A percentile compares a stretch with the other conserved stretches of the same genome.
These are phyloP conservation scores for Skeletonema tropicum DNA, from an alignment of 108 stramenopile species.

Conservation along the genomic window DNA sequence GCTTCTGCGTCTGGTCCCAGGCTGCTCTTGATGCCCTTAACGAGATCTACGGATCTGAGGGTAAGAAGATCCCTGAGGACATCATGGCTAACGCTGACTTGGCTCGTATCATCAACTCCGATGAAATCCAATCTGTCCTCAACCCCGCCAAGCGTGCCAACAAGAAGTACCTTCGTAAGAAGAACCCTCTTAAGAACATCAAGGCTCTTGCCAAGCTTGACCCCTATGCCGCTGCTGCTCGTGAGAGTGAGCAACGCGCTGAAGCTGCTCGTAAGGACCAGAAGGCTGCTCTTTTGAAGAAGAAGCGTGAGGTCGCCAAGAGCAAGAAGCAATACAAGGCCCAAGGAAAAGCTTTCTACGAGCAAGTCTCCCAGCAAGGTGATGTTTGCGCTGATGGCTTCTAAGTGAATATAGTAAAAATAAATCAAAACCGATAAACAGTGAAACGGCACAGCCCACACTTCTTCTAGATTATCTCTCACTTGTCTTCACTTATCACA, in stretches of 20 bases:
- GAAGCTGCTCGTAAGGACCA: slow-evolving; percentile 69
- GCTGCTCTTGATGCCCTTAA: slow-evolving; percentile 96
- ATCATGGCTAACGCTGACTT: slow-evolving; percentile 98
- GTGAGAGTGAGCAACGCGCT: slow-evolving; percentile 72
- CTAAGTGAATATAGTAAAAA: slow-evolving; percentile 40
- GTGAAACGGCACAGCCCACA: background rate
- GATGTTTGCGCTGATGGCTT: slow-evolving; percentile 89
- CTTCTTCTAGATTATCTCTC: background rate
- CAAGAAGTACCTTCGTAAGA: slow-evolving; percentile 84
- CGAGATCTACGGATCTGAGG: slow-evolving; percentile 90
- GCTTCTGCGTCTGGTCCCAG: slow-evolving; percentile 98
- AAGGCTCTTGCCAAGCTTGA: slow-evolving; percentile 91
- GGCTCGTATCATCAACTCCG: slow-evolving; percentile 97
- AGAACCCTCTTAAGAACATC: slow-evolving; percentile 91
- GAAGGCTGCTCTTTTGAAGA: slow-evolving; percentile 59
- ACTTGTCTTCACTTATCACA: too few relatives aligned
- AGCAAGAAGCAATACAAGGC: slow-evolving; percentile 75
- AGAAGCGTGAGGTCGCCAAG: slow-evolving; percentile 68
- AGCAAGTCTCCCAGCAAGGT: slow-evolving; percentile 75
- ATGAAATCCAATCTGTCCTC: slow-evolving; percentile 96
- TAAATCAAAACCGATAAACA: slow-evolving; percentile 13
- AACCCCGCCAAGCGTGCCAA: slow-evolving; percentile 84
- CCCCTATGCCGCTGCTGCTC: slow-evolving; percentile 91
- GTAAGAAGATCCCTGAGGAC: slow-evolving; percentile 88
- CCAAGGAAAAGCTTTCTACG: slow-evolving; percentile 81